Evolutionary conservation across 129 eudicot species (phyloP).

Genomic region (Arctium lappa): DNA sequence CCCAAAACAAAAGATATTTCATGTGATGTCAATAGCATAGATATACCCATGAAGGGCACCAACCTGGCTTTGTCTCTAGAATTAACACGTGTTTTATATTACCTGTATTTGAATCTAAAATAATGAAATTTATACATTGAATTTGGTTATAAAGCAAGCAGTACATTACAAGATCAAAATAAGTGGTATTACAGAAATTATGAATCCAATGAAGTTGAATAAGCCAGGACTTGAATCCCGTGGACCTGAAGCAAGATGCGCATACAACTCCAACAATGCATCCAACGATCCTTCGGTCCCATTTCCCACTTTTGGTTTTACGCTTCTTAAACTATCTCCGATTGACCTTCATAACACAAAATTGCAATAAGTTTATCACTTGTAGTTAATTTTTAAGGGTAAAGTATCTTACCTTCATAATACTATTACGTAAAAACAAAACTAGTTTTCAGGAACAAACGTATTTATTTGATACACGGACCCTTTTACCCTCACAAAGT

Average conservation of each 20-base stretch:
- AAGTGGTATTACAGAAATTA: not conserved
- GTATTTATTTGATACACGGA: too few relatives aligned
- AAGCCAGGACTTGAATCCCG: constrained; percentile 14
- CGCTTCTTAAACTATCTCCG: not conserved
- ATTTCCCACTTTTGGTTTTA: constrained; percentile 24
- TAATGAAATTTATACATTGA: not conserved
- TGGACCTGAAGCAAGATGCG: constrained; percentile 18
- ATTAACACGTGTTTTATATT: not conserved
- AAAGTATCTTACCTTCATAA: too few relatives aligned
- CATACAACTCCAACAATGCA: constrained; percentile 29
- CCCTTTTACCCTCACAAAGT: too few relatives aligned
- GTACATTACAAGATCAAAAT: constrained; percentile 8
- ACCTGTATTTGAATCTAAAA: not conserved
- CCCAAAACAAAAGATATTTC: not conserved
- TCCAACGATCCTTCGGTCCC: constrained; percentile 23
- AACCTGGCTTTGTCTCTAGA: not conserved
- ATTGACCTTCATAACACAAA: not conserved
- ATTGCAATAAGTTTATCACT: not conserved
- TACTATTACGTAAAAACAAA: too few relatives aligned
- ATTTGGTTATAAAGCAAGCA: not conserved
- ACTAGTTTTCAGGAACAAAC: too few relatives aligned
- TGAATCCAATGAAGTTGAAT: not conserved
- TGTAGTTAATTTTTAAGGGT: not conserved
- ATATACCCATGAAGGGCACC: not conserved
- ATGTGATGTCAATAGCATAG: not conserved